phyloP scores from a whole-genome alignment of 1,284 basidiomycete species.

The Coniferiporia weirii region DNA sequence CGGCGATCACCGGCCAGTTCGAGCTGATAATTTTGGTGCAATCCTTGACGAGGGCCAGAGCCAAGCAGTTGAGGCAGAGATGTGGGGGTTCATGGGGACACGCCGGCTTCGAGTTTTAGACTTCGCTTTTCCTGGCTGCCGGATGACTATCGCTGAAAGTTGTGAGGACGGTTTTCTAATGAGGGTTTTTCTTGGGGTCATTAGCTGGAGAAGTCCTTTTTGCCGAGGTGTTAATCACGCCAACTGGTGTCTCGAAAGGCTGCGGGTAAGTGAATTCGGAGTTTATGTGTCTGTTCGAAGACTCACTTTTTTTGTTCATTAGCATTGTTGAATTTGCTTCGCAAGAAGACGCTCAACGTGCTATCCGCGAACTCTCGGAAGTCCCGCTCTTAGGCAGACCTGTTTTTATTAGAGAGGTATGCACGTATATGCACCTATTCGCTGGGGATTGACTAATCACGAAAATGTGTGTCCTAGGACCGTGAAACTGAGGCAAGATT shows the following conservation, averaged over 20 bases:
- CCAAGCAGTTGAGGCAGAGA: background rate
- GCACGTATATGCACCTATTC: slow-evolving; percentile 19
- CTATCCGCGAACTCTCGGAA: slow-evolving; percentile 86
- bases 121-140: slow-evolving; percentile 12
- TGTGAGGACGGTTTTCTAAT: slow-evolving; percentile 73
- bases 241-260: slow-evolving; percentile 94
- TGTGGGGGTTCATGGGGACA: slow-evolving; percentile 6
- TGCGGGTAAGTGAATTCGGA: slow-evolving; percentile 76
- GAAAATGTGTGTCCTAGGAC: slow-evolving; percentile 52
- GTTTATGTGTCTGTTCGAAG: background rate
- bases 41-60: slow-evolving; percentile 6
- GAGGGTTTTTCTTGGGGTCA: slow-evolving; percentile 76
- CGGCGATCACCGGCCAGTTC: background rate
- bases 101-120: slow-evolving; percentile 13
- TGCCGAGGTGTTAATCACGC: slow-evolving; percentile 96
- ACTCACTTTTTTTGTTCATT: slow-evolving; percentile 14
- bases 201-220: slow-evolving; percentile 97
- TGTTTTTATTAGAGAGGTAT: slow-evolving; percentile 93
- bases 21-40: background rate
- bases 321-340: slow-evolving; percentile 92
- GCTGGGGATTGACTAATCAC: background rate
- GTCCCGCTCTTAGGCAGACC: slow-evolving; percentile 84
- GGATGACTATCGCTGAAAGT: slow-evolving; percentile 43
- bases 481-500: slow-evolving; percentile 94
- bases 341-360: slow-evolving; percentile 78